Base-by-base conservation (phyloP, 768 basidiomycete genomes). In the Panellus pusillus region DNA sequence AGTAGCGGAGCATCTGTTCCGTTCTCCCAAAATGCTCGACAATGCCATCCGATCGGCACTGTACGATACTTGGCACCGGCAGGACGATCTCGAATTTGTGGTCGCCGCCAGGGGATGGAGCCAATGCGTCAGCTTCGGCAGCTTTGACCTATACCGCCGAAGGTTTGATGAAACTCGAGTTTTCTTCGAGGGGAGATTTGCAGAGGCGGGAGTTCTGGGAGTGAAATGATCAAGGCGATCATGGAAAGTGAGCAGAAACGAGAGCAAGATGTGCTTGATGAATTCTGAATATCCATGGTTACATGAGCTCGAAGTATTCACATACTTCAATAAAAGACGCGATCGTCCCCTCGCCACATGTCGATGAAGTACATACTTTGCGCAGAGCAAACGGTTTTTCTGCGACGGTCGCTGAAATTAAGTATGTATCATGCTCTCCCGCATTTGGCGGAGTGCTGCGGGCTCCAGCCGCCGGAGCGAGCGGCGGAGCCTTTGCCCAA, bases 31-130 rank as follows among this genome's bases (percentile, higher is more conserved):
- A 0, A 75, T 89, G 3, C 73, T 97, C 15, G 77, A 84, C 50
- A 71, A 77, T 1, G 89, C 95, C 0, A 78, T 98, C 41, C 72
- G 84, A 39, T 87, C 92, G 0, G 90, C 87, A 0, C 66, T 94
- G 31, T 70, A 82, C 54, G 90, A 96, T 62, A 81, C 81, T 4
- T 82, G 88, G 65, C 89, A 95, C 65, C 77, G 95, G 8, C 79
- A 85, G 0, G 91, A 99, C 60, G 96, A 99, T 68, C 75, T 94
- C 17, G 96, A 98, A 70, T 99, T 98, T 64, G 87, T 94, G 18
- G 75, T 98, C 19, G 95, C 93, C 0, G 93, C 94, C 0, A 76
- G 94, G 28, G 94, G 93, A 3, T 99, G 96, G 96, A 93, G 91
- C 63, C 92, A 98, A 71, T 93, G 92, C 66, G 91, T 98, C 39